Percentiles rank a stretch among this genome's conserved stretches.
phyloP scores from a whole-genome alignment of 768 basidiomycete species.

The Heimioporus sp. region DNA sequence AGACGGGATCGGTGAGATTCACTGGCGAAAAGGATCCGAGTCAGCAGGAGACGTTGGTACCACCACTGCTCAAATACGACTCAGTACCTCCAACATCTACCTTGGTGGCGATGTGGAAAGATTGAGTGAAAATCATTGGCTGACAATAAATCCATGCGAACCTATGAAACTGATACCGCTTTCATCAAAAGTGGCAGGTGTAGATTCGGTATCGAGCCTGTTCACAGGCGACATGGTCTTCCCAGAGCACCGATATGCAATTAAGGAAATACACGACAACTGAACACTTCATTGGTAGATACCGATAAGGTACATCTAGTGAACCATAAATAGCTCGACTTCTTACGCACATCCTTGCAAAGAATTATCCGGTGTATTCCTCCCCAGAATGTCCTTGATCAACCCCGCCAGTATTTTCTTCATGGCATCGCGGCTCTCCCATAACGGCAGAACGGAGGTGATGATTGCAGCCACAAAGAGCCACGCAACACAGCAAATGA shows the following conservation, averaged over 20 bases:
- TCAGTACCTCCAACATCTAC: conserved; percentile 41
- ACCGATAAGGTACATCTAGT: too few species aligned
- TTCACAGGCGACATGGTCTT: conserved; percentile 4
- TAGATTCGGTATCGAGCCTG: background rate
- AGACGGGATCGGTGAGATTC: conserved; percentile 58
- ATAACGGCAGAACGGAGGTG: conserved; percentile 15
- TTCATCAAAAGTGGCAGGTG: background rate
- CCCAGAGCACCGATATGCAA: too few species aligned
- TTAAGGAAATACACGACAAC: too few species aligned
- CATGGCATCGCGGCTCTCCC: conserved; percentile 17
- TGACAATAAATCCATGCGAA: background rate
- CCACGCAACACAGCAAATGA: conserved; percentile 15
- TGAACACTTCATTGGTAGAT: too few species aligned
- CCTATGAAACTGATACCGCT: conserved; percentile 35
- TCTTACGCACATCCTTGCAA: background rate
- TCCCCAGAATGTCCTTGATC: conserved; percentile 4
- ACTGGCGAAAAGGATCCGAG: conserved; percentile 26
- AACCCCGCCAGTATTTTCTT: conserved; percentile 7
- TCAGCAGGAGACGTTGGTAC: background rate
- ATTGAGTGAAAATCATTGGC: background rate
- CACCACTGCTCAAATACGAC: background rate
- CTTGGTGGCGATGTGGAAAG: background rate
- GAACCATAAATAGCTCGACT: background rate
- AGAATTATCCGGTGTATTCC: background rate
- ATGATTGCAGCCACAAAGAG: conserved; percentile 16